phyloP scores from a whole-genome alignment of 306 rosid species.

The Ziziphus jujuba region DNA sequence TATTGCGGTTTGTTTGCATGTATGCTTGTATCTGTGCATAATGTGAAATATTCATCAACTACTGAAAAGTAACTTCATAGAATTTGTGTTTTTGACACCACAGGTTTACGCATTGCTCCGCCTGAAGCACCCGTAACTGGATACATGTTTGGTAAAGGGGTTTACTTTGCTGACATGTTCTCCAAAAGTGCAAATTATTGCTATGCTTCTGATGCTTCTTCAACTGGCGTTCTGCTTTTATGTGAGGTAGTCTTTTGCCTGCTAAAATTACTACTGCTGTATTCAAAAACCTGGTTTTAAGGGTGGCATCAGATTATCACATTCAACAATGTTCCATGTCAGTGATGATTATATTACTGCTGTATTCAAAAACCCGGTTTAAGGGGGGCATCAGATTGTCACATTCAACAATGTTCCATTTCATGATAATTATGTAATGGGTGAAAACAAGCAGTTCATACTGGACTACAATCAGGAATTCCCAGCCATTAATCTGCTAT shows the following conservation, averaged over 20 bases:
- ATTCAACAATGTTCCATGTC: not conserved
- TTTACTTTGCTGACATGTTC: conserved; percentile 98
- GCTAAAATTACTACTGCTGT: conserved; percentile 6
- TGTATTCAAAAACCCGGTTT: not conserved
- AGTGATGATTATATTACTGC: not conserved
- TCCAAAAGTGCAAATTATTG: conserved; percentile 98
- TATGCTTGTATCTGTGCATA: conserved; percentile 13
- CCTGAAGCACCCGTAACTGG: conserved; percentile 96
- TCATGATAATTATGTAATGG: not conserved
- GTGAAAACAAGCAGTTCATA: not conserved
- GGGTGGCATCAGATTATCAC: conserved; percentile 13
- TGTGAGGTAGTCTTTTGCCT: conserved; percentile 73
- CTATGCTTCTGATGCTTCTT: conserved; percentile 49
- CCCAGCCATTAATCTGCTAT: not conserved
- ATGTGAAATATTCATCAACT: conserved; percentile 18
- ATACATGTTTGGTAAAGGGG: conserved; percentile 97
- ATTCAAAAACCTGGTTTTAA: not conserved
- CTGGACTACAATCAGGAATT: not conserved
- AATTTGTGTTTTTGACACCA: conserved; percentile 2
- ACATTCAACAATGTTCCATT: not conserved
- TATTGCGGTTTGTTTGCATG: not conserved
- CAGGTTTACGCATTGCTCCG: conserved; percentile 98
- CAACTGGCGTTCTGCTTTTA: conserved; percentile 81
- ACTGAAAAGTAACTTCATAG: conserved; percentile 18
- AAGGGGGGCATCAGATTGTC: conserved; percentile 14